Conservation (phyloP, 2,329 filamentous ascomycete species). For the Fusarium heterosporum region DNA sequence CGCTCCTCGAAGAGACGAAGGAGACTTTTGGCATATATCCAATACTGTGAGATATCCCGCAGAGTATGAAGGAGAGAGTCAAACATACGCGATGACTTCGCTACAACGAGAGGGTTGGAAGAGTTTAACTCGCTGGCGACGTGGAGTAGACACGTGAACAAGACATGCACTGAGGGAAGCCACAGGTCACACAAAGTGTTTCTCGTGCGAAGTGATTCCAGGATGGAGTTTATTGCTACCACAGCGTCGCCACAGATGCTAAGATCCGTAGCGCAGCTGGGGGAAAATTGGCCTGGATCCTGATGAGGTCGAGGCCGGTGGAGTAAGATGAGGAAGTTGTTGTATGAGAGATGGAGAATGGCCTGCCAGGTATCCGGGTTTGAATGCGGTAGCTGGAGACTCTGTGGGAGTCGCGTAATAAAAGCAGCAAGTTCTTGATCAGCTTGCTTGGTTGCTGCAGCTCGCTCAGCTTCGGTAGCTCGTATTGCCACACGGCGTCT, state of each 20-base stretch:
- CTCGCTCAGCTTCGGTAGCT: constrained; percentile 42
- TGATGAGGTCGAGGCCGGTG: constrained; percentile 48
- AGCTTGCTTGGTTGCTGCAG: constrained; percentile 47
- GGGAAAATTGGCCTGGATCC: constrained; percentile 15
- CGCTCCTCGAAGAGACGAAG: constrained; percentile 48
- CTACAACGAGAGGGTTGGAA: constrained; percentile 48
- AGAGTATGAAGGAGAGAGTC: constrained; percentile 49
- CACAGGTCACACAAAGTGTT: constrained; percentile 45
- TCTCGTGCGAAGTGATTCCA: constrained; percentile 47
- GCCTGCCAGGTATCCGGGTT: constrained; percentile 47
- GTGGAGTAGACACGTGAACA: constrained; percentile 51
- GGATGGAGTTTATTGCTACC: constrained; percentile 45
- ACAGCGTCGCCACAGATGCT: constrained; percentile 50
- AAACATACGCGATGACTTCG: constrained; percentile 47
- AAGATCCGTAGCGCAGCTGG: constrained; percentile 40
- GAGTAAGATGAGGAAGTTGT: constrained; percentile 52
- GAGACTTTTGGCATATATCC: constrained; percentile 51
- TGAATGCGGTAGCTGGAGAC: constrained; percentile 41
- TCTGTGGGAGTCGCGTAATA: constrained; percentile 46
- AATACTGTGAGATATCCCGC: constrained; percentile 46
- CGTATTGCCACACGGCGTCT: constrained; percentile 43
- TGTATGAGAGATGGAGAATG: constrained; percentile 52
- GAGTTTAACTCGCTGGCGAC: constrained; percentile 46
- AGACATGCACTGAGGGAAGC: constrained; percentile 42
- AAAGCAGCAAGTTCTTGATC: constrained; percentile 50